Base-by-base conservation (phyloP, 169 alveolate genomes). In the Cryptosporidium xiaoi region DNA sequence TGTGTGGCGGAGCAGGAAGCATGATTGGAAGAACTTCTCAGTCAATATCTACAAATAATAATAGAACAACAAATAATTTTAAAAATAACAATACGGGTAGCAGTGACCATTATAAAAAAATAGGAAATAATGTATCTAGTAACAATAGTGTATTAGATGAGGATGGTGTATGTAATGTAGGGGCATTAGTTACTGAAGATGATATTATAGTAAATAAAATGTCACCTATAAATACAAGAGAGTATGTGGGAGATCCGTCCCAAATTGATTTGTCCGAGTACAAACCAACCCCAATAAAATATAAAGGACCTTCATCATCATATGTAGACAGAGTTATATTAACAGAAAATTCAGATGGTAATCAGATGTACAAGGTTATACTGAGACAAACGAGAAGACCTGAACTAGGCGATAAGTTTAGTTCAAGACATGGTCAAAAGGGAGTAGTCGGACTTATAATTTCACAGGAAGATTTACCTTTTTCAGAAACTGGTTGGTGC, bases 371-470 rank as follows among this genome's bases (percentile, higher is more conserved):
- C 83, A 98, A 99, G 94, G 91, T 97, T 24, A 97, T 96, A 65
- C 82, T 94, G 58, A 89, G 99, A 33, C 98, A 97, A 90, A 94
- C 98, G 27, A 91, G 99, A 60, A 92, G 97, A 66, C 99, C 99
- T 5, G 99, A 98, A 93, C 91, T 96, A 20, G 99, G 99, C 29
- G 99, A 98, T 92, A 98, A 98, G 90, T 98, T 97, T 90, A 94
- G 98, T 68, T 96, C 99, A 36, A 93, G 99, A 55, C 99, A 99
- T 91, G 99, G 99, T 4, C 99, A 99, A 91, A 99, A 99, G 92
- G 99, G 99, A 18, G 99, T 98, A 15, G 98, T 98, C 53, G 99
- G 99, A n/a, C 93, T 98, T 71, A 97, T 98, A 36, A 98, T 96
- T 48, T 95, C 96, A 50, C 99, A 96, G 93, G 99, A 97, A 92